Conservation (phyloP, 495 filamentous ascomycete species). For the Trichoderma virens region DNA sequence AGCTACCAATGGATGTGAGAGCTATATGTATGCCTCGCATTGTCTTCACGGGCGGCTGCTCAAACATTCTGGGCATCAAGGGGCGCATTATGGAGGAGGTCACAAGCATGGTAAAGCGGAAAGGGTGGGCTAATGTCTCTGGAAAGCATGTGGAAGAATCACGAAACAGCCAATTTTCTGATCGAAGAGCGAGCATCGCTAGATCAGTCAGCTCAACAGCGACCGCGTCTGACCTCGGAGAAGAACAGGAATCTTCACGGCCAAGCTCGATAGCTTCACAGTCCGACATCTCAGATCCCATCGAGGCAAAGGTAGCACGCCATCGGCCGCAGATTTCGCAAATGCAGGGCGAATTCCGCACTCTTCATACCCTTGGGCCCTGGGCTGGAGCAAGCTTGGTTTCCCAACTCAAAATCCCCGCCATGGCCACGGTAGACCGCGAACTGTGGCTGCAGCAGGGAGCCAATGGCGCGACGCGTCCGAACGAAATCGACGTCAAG, state of each 20-base stretch:
- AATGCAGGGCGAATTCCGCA: constrained; percentile 55
- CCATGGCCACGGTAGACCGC: constrained; percentile 74
- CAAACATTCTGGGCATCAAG: constrained; percentile 73
- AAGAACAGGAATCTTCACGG: neutral
- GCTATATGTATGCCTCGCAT: constrained; percentile 85
- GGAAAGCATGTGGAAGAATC: constrained; percentile 54
- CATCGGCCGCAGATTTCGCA: constrained; percentile 20
- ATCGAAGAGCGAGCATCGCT: constrained; percentile 16
- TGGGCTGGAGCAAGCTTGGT: constrained; percentile 87
- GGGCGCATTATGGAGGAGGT: constrained; percentile 73
- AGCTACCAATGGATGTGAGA: constrained; percentile 72
- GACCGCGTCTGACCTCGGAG: constrained; percentile 20
- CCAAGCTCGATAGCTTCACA: neutral
- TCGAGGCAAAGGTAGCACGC: constrained; percentile 39
- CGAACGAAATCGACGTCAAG: constrained; percentile 50
- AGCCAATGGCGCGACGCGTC: constrained; percentile 57
- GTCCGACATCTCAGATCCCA: constrained; percentile 24
- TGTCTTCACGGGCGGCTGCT: constrained; percentile 75
- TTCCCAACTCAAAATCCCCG: constrained; percentile 67
- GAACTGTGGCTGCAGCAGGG: constrained; percentile 79
- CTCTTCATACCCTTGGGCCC: constrained; percentile 73
- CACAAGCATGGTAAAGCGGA: constrained; percentile 46
- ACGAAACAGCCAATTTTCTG: constrained; percentile 28
- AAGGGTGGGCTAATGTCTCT: constrained; percentile 70
- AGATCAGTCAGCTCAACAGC: neutral